Evolutionary conservation across 2,329 filamentous ascomycete species (phyloP).

Genomic region (Rutstroemia sp.): DNA sequence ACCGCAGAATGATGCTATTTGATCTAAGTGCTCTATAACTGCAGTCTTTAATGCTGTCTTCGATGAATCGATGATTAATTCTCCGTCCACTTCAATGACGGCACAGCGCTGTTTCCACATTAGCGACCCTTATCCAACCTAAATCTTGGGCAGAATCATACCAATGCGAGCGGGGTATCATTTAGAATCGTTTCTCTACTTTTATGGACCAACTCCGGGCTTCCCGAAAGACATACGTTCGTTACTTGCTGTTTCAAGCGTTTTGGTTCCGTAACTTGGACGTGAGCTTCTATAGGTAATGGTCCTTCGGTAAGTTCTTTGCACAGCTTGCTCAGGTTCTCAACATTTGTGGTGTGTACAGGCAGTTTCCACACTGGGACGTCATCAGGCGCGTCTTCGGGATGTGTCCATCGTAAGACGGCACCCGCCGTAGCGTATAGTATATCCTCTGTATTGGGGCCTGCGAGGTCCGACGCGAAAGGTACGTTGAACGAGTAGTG

Average conservation of each 20-base stretch:
- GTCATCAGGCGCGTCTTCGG: constrained; percentile 76
- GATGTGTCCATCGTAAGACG: constrained; percentile 87
- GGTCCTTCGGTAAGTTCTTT: constrained; percentile 66
- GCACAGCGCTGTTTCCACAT: constrained; percentile 66
- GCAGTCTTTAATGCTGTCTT: constrained; percentile 62
- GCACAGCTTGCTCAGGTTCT: constrained; percentile 71
- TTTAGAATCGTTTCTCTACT: constrained; percentile 85
- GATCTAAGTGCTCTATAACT: constrained; percentile 79
- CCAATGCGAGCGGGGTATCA: constrained; percentile 85
- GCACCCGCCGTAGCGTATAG: constrained; percentile 85
- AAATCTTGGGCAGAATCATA: constrained; percentile 40
- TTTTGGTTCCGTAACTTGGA: constrained; percentile 76
- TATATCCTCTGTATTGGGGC: constrained; percentile 90
- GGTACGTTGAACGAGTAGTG: constrained; percentile 97
- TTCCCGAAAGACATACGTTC: constrained; percentile 85
- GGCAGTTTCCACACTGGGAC: constrained; percentile 82
- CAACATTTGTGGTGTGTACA: constrained; percentile 83
- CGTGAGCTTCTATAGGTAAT: constrained; percentile 72
- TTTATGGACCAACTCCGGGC: constrained; percentile 80
- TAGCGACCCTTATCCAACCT: constrained; percentile 19
- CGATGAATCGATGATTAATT: constrained; percentile 71
- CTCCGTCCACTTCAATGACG: constrained; percentile 86
- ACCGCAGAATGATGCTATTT: constrained; percentile 79
- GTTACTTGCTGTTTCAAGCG: constrained; percentile 59
- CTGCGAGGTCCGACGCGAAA: constrained; percentile 85